Base-by-base conservation (phyloP, 1,139 yeast species). In the Casaregolazyma lundiana region DNA sequence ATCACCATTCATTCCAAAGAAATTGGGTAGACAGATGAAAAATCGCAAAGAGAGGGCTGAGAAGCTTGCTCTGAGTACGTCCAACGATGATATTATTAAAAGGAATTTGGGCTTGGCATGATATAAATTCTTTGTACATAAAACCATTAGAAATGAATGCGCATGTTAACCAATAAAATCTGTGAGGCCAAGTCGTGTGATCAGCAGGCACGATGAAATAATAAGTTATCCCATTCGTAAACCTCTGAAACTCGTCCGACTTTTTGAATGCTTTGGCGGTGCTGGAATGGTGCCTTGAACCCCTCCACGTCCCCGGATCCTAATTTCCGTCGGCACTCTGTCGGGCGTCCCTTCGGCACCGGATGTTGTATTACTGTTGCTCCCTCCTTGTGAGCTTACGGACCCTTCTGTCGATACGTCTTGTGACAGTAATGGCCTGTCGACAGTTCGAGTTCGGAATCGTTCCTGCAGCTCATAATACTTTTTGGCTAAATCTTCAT, bases 1-100 rank as follows among this genome's bases (percentile, higher is more conserved):
- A 6, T 75, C 81, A 62, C 82, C 84, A 20, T 89, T 84, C 62
- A 75, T 88, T 35, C 79, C 92, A 38, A 74, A 72, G 53, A 69
- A 66, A 66, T 67, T 45, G 50, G 57, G 55, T 20, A 47, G 53
- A 30, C 56, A 50, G 46, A 49, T 52, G 56, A 47, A 43, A 17
- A 58, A 52, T 46, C 53, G 54, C 52, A 57, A 49, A 41, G 49
- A 50, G 35, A 43, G 39, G 13, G 60, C 57, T 7, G 55, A 52
- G 34, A 46, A 41, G 29, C 40, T 30, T 39, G 53, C 50, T 38
- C 20, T 48, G 26, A 47, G 52, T 5, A 50, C 51, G 20, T 43
- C 52, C 34, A 55, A 59, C 21, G 51, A 47, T 13, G 60, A 56
- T 32, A 47, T 56, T 11, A 58, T 61, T 20, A 53, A 53, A 44